Evolutionary conservation across 352 stramenopile species (phyloP), one percentile per base, ranked within the genome.

Genomic region (Nothophytophthora sp.): DNA sequence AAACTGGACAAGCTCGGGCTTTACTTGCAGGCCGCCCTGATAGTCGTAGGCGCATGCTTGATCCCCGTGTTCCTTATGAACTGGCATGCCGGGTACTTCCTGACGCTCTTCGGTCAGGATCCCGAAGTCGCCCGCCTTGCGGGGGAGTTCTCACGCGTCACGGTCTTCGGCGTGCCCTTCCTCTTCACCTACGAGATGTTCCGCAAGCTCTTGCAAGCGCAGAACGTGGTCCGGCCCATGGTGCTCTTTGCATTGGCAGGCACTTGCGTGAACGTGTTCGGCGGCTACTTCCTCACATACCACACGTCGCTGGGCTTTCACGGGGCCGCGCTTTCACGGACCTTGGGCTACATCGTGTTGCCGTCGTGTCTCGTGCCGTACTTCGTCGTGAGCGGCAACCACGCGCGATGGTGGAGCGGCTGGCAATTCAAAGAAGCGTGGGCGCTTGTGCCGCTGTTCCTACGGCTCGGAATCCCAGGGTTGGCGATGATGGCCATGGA

Each of bases 161-260:
- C 61, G 34, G 32, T 96, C 1, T 66, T 60, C 3, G 76, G 82
- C 12, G 36, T 82, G 42, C 82, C 85, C 7, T 91, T 88, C 43
- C 39, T 91, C 3, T 96, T 91, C 41, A 51, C 77, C 4, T 96
- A 92, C 57, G 82, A 96, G 56, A 50, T 95, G 13, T 47, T 94
- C 11, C 73, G 85, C 43, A 95, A 95, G 40, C 64, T 89, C 11
- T 61, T 88, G 10, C 84, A 95, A 37, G 76, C 87, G 1, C 75
- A 92, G 45, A 90, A 91, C 50, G 81, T 93, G 30, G 71, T 89
- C 41, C 50, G 70, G n/a, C 85, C 85, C 15, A 70, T 95, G 49
- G 69, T 95, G 27, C 53, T 75, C n/a, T 78, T 90, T 12, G 74
- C 77, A 1, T 50, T 83, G 3, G 40, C 81, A 13, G 67, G 69